Conservation (phyloP, 352 stramenopile genomes). For the Phytophthora parvispora region DNA sequence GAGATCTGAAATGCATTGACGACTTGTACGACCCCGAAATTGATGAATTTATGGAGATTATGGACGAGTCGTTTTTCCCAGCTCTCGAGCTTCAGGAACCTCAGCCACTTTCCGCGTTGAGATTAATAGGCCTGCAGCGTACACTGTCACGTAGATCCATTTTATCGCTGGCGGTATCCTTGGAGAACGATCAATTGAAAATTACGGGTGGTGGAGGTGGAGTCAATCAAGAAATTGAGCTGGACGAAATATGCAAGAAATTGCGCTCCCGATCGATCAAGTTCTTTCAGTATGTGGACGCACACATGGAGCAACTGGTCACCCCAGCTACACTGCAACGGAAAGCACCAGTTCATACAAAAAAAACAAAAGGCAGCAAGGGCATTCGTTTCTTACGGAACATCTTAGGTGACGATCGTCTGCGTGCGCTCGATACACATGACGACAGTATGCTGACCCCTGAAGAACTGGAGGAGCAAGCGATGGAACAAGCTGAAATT, state of each 20-base stretch:
- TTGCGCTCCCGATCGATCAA: constrained; percentile 51
- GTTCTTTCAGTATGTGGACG: constrained; percentile 79
- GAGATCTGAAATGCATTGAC: constrained; percentile 63
- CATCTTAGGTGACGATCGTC: constrained; percentile 52
- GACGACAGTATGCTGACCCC: constrained; percentile 2
- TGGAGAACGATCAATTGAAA: constrained; percentile 63
- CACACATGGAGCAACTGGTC: constrained; percentile 64
- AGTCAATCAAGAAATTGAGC: constrained; percentile 9
- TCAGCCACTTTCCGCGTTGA: constrained; percentile 60
- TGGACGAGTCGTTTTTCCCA: constrained; percentile 79
- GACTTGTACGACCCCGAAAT: constrained; percentile 83
- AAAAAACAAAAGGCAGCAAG: constrained; percentile 61
- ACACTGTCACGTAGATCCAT: constrained; percentile 71
- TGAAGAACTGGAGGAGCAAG: constrained; percentile 45
- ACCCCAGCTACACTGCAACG: constrained; percentile 25
- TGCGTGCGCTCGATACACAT: constrained; percentile 6
- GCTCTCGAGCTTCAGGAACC: constrained; percentile 65
- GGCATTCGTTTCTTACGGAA: constrained; percentile 65
- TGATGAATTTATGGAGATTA: constrained; percentile 72
- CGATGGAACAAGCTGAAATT: constrained; percentile 57
- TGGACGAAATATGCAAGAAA: constrained; percentile 27
- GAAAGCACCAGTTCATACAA: constrained; percentile 33
- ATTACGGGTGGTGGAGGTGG: constrained; percentile 26
- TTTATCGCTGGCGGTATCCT: constrained; percentile 64
- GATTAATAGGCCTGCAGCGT: constrained; percentile 75